A percentile compares a stretch with the other conserved stretches of the same genome.
Evolutionary conservation across 2,329 filamentous ascomycete genomes (phyloP).

Genomic region (Fusarium siculi): DNA sequence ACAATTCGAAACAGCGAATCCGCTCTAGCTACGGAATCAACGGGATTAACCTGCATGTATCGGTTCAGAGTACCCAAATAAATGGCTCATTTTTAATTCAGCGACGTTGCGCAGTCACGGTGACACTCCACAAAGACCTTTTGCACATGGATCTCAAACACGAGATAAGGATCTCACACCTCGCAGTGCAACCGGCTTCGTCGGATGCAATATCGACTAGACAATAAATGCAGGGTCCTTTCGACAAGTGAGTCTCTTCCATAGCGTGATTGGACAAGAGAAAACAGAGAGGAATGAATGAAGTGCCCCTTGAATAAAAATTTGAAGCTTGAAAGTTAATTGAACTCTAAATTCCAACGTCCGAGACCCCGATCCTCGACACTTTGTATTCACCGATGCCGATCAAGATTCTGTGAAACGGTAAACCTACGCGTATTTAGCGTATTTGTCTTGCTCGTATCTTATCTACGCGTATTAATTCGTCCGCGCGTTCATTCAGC

Average conservation of each 20-base stretch:
- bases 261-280: background rate
- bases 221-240: background rate
- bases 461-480: background rate
- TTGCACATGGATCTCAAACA: background rate
- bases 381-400: background rate
- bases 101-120: background rate
- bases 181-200: background rate
- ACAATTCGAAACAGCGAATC: background rate
- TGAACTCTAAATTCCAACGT: background rate
- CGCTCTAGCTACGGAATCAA: background rate
- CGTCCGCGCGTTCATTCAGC: background rate
- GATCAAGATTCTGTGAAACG: background rate
- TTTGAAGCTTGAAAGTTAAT: background rate
- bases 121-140: background rate
- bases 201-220: background rate
- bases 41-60: background rate
- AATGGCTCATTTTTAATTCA: background rate
- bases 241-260: background rate
- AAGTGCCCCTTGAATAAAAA: background rate
- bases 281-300: background rate
- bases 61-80: rapidly evolving
- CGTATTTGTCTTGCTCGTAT: background rate
- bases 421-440: background rate
- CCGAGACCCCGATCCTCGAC: background rate
- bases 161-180: background rate